Evolutionary conservation across 176 grass and related monocot genomes (phyloP), one percentile per base, ranked within the genome.

Genomic region (Rhipidocladum racemiflorum): DNA sequence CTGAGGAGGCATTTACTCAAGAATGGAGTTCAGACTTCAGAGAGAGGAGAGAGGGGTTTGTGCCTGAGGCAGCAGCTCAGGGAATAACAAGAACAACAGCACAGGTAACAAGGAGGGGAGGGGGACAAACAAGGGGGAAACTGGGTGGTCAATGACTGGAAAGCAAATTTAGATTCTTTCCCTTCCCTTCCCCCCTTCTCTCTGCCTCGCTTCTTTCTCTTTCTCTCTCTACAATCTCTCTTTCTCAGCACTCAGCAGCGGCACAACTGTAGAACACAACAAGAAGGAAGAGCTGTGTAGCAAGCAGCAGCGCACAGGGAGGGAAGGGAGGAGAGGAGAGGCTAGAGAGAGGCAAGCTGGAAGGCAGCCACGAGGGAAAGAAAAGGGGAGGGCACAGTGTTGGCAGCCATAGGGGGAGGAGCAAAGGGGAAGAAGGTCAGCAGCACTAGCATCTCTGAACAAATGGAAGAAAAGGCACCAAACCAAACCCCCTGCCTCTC

Each of bases 91-190:
- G 81, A 85, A 68, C 40, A 85, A 43, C 28, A 89, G 44, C 72
- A 79, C 81, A 85, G 81, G 61, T 81, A 89, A 81, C 87, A 89
- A 84, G 68, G 76, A 74, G 42, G 17, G 54, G 57, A 66, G 46
- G 87, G 72, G 83, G 78, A 83, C 73, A 86, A 72, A 81, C 70
- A 72, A 76, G 83, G 69, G 39, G 18, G 63, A 48, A 81, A 78
- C 72, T 82, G 17, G 67, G 67, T 78, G 79, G 83, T 86, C 83
- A 90, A 86, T 86, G 83, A 86, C 79, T 44, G 72, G 23, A 90
- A 86, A 83, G 79, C 59, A 90, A 84, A 73, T 68, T 57, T 53
- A 78, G 84, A 90, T 76, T 85, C 77, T 76, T 70, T 35, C 68
- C 17, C 18, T 15, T 17, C 2, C 4, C 53, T 64, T 44, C 44